Conservation (phyloP, 1,284 basidiomycete genomes). For the Sporisorium exsertum region DNA sequence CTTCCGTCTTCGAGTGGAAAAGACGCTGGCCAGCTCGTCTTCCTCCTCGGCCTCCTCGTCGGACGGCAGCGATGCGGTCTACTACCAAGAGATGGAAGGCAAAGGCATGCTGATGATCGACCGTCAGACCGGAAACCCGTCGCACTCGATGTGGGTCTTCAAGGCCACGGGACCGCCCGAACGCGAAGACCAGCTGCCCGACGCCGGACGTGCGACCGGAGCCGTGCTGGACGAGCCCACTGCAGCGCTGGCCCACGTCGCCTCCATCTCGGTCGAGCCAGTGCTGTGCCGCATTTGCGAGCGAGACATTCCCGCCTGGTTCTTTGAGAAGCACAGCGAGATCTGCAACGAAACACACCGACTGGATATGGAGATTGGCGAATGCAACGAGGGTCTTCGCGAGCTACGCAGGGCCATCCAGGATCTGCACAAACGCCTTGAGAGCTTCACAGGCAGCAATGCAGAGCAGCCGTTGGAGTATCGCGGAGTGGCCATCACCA, state of each 20-base stretch:
- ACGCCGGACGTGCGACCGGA: conserved; percentile 22
- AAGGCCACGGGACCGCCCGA: conserved; percentile 76
- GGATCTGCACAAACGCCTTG: conserved; percentile 50
- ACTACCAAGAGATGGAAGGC: conserved; percentile 90
- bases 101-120: conserved; percentile 99
- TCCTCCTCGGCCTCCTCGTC: conserved; percentile 69
- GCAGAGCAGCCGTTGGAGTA: conserved; percentile 76
- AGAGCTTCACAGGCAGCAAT: conserved; percentile 36
- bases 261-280: conserved; percentile 74
- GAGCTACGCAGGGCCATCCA: conserved; percentile 82
- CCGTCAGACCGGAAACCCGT: conserved; percentile 83
- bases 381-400: conserved; percentile 90
- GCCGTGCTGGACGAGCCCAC: conserved; percentile 37
- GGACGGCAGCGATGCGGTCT: conserved; percentile 70
- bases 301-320: conserved; percentile 95
- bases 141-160: conserved; percentile 99
- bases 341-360: conserved; percentile 97
- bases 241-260: conserved; percentile 47
- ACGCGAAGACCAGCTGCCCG: conserved; percentile 55
- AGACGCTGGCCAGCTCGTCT: conserved; percentile 72
- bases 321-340: conserved; percentile 99
- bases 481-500: conserved; percentile 78
- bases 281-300: conserved; percentile 99
- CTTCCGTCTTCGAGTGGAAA: conserved; percentile 81
- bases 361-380: conserved; percentile 91